Base-by-base conservation (phyloP, 805 yeast genomes). In the Lipomyces chichibuensis region DNA sequence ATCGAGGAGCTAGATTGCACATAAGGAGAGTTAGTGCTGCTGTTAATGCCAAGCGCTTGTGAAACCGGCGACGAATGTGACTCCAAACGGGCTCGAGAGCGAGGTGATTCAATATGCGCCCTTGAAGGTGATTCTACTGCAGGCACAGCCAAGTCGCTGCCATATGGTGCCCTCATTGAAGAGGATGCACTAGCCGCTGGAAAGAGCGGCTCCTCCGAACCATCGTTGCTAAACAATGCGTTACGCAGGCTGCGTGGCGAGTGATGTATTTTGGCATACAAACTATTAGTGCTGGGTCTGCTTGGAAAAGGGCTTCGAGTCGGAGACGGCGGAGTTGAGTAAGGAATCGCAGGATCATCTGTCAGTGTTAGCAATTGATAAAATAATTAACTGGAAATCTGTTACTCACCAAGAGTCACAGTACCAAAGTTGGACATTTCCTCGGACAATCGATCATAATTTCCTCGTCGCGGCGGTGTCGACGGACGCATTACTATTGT, bases 341-440 rank as follows among this genome's bases (percentile, higher is more conserved):
- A 67, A n/a, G 71, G 71, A 43, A 58, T 65, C 14, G 71, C 66
- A 8, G 66, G 66, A 62, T 67, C 71, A 14, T 65, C 70, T 67
- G 5, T 20, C 46, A 32, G 13, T 5, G 55, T 29, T 52, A 29
- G 29, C n/a, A 52, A 25, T 52, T 25, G 3, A n/a, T 23, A n/a
- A 25, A 4, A 2, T 7, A 52, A 6, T 25, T 25, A 6, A 8
- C 13, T 13, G 0, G 27, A 11, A 52, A 23, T 52, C 3, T 49
- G 14, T 49, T 49, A 23, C 27, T 5, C 27, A 49, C 53, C 53
- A 39, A 33, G 32, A 13, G 35, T 23, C 6, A 57, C 43, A 25
- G 43, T 14, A 43, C 54, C 54, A 25, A 23, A 37, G 3, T 7
- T 46, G 27, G 60, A 2, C 7, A 23, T 20, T 4, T 9, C 29